Base-by-base conservation (phyloP, 768 basidiomycete genomes). In the Cystobasidium ongulense region DNA sequence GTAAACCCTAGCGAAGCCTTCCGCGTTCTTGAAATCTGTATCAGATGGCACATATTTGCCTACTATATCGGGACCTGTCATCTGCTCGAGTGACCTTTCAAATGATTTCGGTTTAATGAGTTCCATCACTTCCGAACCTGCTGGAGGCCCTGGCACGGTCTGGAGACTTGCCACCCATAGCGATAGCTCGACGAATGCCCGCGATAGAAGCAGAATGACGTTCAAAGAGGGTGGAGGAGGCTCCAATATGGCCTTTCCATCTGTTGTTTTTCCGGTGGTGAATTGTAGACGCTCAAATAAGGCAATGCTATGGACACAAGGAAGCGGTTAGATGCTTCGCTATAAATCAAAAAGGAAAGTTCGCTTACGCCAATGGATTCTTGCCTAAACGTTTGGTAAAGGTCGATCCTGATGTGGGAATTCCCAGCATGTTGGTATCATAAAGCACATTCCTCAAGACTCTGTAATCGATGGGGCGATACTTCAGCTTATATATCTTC, bases 181-280 rank as follows among this genome's bases (percentile, higher is more conserved):
- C 27, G 68, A 71, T n/a, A 71, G 5, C 53, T 71, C 68, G 13
- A 71, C 23, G 68, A 71, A 71, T 5, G 68, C 54, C 3, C 68
- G 52, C 29, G 50, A 25, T 4, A 71, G 68, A 25, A 33, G 33
- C 5, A 61, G 29, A 21, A 71, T 17, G 7, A 36, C n/a, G 5
- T 71, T 1, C 10, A 29, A 25, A 18, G 29, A 59, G 29, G 59
- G 33, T 17, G 31, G 1, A 13, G 68, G 68, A 5, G 68, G 68
- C 5, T 54, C 54, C 11, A 71, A 36, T 11, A 46, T n/a, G 18
- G 21, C 13, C 43, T 27, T 36, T 10, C 21, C 29, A 10, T 71
- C 68, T 18, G 35, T 29, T 54, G 25, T 17, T 15, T 17, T n/a
- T 21, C 23, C 21, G 21, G 52, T 4, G 17, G 27, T 31, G 53